Conservation (phyloP, 2,329 filamentous ascomycete genomes). For the Fusarium citri region DNA sequence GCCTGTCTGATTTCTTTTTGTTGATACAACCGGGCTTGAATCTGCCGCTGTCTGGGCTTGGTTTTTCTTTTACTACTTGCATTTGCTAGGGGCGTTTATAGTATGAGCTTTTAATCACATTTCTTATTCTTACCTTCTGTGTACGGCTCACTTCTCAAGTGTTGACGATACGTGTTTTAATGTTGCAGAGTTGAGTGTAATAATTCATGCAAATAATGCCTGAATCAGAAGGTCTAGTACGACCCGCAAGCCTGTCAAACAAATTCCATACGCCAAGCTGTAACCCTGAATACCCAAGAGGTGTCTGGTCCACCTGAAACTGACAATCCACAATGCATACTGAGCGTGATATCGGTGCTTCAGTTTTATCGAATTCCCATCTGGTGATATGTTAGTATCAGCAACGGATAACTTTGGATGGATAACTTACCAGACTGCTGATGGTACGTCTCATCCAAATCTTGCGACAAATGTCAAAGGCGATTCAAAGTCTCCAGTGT, state of each 20-base stretch:
- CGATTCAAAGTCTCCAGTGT: neutral
- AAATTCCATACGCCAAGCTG: constrained; percentile 37
- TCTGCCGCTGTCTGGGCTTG: constrained; percentile 36
- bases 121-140: constrained; percentile 20
- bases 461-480: neutral
- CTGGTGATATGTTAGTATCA: constrained; percentile 8
- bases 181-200: neutral
- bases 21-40: constrained; percentile 33
- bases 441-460: neutral
- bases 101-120: constrained; percentile 48
- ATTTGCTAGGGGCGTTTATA: constrained; percentile 47
- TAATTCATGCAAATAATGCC: constrained; percentile 6
- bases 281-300: constrained; percentile 20
- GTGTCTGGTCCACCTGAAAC: constrained; percentile 42
- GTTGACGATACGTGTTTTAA: neutral
- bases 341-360: neutral
- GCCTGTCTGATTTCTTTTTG: constrained; percentile 22
- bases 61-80: constrained; percentile 40
- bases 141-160: no score
- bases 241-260: constrained; percentile 10
- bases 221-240: neutral
- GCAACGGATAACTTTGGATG: neutral
- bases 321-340: constrained; percentile 11
- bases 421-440: constrained; percentile 1
- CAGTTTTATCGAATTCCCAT: neutral